A percentile compares a stretch with the other conserved stretches of the same genome.
Conservation (phyloP, 139 green algal genomes). For the Micractinium conductrix region DNA sequence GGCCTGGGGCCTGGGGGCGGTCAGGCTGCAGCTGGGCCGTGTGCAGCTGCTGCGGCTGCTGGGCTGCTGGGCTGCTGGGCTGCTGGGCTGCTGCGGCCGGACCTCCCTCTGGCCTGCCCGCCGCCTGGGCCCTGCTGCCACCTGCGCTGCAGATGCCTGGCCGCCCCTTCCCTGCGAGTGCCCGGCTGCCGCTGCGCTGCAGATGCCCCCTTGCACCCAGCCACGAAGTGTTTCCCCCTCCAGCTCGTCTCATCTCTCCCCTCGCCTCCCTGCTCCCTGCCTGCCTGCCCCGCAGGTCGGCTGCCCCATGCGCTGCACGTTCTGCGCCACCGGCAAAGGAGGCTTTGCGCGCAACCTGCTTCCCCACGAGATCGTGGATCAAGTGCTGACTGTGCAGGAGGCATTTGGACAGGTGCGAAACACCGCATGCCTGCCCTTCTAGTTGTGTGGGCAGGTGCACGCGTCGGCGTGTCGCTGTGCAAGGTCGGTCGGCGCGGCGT, state of each 20-base stretch:
- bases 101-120: too few species aligned
- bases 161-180: too few species aligned
- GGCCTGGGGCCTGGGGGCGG: background rate
- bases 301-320: constrained; percentile 97
- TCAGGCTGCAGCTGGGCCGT: background rate
- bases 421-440: too few species aligned
- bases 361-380: constrained; percentile 95
- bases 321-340: constrained; percentile 98
- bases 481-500: background rate
- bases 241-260: background rate
- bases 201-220: too few species aligned
- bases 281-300: constrained; percentile 74
- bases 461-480: too few species aligned
- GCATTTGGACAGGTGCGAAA: constrained; percentile 55
- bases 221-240: too few species aligned
- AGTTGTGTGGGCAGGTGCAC: too few species aligned
- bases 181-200: background rate
- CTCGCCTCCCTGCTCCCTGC: background rate
- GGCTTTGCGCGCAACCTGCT: constrained; percentile 95
- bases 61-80: too few species aligned
- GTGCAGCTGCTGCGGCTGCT: too few species aligned
- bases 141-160: too few species aligned
- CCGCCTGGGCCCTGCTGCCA: too few species aligned
- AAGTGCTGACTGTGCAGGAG: constrained; percentile 78
- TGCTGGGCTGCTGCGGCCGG: too few species aligned